Base-by-base conservation (phyloP, 257 asterid species). In the Solanum corneliomulleri region DNA sequence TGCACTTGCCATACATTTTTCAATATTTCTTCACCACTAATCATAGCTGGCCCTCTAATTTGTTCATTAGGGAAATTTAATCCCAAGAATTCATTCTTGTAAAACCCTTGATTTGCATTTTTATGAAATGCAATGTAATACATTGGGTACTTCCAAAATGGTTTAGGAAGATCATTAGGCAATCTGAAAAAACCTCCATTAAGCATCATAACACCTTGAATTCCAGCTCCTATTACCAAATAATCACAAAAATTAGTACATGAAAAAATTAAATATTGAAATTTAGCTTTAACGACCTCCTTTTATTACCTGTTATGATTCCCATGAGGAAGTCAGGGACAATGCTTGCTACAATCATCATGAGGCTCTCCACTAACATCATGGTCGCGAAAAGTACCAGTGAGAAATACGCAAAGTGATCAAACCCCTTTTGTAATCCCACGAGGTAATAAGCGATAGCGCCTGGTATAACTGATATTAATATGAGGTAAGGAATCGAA, bases 321-420 rank as follows among this genome's bases (percentile, higher is more conserved):
- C 96, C 96, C 92, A 92, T 89, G 70, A 93, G 93, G 78, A 89
- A 93, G 66, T 92, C 88, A 4, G 95, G 93, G 76, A 93, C 93
- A 8, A 92, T 44, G 69, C 92, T 90, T 0, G 96, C 95, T 0
- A 93, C 93, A 14, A 90, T 89, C 95, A 94, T 93, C 95, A 93
- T 93, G 2, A 94, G 89, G 87, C 95, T 92, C 78, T 94, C 96
- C 1, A 94, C 97, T 11, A 94, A 69, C 92, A 94, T 88, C 94
- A 92, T 90, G 44, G 93, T 91, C 0, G 90, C 31, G 64, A 94
- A 94, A 4, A 94, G 86, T 5, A 91, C 86, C 78, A 91, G 71
- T 0, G 89, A 56, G 33, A 92, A 94, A 85, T 89, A 92, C 35
- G 77, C 49, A 42, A 93, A 94, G 83, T 94, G 95, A 84, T 87